phyloP scores from a whole-genome alignment of 1,284 basidiomycete genomes.

The Lignosus rhinocerotis region DNA sequence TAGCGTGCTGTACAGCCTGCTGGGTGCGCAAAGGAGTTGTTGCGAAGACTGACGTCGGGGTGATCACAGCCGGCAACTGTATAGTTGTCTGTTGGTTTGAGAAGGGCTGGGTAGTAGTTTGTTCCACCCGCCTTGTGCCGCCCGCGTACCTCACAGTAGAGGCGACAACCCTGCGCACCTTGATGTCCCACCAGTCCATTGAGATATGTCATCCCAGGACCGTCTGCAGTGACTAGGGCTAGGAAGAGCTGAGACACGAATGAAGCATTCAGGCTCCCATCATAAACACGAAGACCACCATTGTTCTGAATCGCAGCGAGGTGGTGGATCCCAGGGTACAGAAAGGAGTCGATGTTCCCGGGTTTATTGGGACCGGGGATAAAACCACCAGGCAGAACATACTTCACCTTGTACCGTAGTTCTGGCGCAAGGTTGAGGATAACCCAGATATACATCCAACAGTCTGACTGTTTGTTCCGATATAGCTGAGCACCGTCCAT shows the following conservation, averaged over 20 bases:
- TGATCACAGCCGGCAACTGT: neutral
- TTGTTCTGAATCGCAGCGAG: conserved; percentile 23
- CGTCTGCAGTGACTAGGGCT: conserved; percentile 23
- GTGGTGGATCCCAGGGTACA: conserved; percentile 22
- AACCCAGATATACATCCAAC: neutral
- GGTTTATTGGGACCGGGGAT: neutral
- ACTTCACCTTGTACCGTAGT: neutral
- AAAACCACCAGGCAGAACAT: neutral
- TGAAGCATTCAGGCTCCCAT: conserved; percentile 5
- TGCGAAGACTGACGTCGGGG: conserved; percentile 4
- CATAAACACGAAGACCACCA: conserved; percentile 22
- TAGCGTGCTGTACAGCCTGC: neutral
- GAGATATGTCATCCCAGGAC: conserved; percentile 28
- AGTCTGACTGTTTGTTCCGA: neutral
- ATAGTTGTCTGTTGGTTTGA: neutral
- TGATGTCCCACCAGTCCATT: conserved; percentile 37
- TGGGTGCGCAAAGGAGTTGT: neutral
- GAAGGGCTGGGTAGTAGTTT: neutral
- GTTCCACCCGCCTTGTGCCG: conserved; percentile 30
- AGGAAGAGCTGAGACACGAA: conserved; percentile 22
- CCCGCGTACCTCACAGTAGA: conserved; percentile 34
- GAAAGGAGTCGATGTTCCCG: neutral
- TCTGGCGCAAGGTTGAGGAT: neutral
- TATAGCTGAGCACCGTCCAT: neutral
- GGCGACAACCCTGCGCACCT: conserved; percentile 35